phyloP scores from a whole-genome alignment of 257 asterid genomes.

The Apocynum venetum region DNA sequence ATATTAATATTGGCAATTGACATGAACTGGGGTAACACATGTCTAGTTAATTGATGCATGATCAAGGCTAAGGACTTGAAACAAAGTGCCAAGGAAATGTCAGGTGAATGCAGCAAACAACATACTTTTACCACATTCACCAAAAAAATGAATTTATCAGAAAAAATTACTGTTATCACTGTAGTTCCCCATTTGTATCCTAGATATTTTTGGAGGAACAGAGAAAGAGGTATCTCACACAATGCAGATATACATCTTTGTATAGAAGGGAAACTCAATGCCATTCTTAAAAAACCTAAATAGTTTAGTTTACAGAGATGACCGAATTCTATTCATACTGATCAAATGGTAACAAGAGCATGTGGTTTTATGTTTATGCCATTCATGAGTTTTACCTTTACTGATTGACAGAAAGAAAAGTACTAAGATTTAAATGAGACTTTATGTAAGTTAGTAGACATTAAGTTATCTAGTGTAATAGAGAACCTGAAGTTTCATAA shows the following conservation, averaged over 20 bases:
- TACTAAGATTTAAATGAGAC: not conserved
- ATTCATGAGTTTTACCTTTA: not conserved
- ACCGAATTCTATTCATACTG: not conserved
- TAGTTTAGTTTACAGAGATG: not conserved
- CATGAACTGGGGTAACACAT: not conserved
- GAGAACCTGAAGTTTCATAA: too few relatives aligned
- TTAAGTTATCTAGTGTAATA: not conserved
- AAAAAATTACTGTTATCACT: not conserved
- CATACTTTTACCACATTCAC: not conserved
- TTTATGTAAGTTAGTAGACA: not conserved
- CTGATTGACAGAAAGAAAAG: not conserved
- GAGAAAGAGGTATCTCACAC: too few relatives aligned
- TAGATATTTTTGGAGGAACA: not conserved
- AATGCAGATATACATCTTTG: not conserved
- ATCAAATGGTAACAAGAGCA: not conserved
- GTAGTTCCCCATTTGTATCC: not conserved
- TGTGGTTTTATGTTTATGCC: not conserved
- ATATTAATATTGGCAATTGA: not conserved
- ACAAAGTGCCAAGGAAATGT: not conserved
- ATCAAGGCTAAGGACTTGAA: not conserved
- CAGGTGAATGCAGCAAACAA: not conserved
- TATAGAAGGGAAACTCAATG: not conserved
- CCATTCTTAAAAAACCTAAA: not conserved
- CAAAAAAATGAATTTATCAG: not conserved
- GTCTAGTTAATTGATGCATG: not conserved